A percentile compares a stretch with the other conserved stretches of the same genome.
phyloP scores from a whole-genome alignment of 163 green algal species.

The Chlamydomonas reinhardtii region DNA sequence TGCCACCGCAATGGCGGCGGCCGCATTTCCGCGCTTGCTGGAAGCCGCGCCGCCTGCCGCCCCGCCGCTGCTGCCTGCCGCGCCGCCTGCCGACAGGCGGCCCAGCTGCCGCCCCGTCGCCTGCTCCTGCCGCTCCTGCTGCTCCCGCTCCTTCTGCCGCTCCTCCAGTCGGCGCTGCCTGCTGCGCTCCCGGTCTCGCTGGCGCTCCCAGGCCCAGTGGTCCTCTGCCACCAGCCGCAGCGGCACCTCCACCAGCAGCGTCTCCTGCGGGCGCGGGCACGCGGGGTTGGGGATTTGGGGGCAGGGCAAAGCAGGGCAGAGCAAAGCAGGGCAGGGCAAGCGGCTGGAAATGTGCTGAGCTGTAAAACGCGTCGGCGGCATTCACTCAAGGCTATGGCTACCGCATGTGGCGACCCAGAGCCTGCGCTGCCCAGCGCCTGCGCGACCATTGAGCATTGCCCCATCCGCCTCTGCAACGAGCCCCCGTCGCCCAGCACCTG shows the following conservation, averaged over 20 bases:
- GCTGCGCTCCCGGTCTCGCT: background rate
- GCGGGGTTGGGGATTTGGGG: background rate
- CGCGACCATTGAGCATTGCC: too few relatives aligned
- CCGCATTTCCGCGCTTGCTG: background rate
- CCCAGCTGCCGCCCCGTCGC: background rate
- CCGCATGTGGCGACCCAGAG: too few relatives aligned
- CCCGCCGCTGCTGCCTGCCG: too few relatives aligned
- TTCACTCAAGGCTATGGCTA: too few relatives aligned
- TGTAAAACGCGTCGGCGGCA: too few relatives aligned
- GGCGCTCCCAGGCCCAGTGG: background rate
- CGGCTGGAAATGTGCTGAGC: too few relatives aligned
- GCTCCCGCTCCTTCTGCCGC: background rate
- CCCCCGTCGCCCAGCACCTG: background rate
- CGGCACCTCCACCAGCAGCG: conserved; percentile 23
- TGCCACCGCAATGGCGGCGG: background rate
- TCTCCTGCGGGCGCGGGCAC: background rate
- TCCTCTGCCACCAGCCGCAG: conserved; percentile 35
- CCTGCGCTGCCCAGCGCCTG: too few relatives aligned
- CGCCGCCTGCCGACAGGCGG: background rate
- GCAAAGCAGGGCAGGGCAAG: too few relatives aligned
- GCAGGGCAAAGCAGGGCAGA: too few relatives aligned
- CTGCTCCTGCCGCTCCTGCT: background rate
- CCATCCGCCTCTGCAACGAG: too few relatives aligned
- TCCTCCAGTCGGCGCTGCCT: background rate
- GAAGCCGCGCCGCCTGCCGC: too few relatives aligned